Conservation (phyloP, 2,329 filamentous ascomycete genomes). For the Ceratocystis albifundus region DNA sequence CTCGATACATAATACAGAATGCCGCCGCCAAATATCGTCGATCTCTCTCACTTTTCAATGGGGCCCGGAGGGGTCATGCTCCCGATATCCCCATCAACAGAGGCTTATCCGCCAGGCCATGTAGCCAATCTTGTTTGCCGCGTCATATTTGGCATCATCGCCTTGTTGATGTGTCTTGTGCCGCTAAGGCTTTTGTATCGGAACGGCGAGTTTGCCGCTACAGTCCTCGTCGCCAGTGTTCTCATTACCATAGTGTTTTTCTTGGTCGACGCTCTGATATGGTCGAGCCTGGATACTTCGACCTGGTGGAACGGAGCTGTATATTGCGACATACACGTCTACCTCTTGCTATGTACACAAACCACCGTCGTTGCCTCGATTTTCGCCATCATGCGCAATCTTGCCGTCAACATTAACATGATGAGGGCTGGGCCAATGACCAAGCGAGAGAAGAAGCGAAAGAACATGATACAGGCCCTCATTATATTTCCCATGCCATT, state of each 20-base stretch:
- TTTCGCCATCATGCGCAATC: constrained; percentile 44
- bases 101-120: constrained; percentile 24
- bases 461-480: constrained; percentile 38
- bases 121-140: constrained; percentile 39
- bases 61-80: neutral
- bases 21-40: constrained; percentile 21
- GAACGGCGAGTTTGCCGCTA: constrained; percentile 44
- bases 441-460: constrained; percentile 33
- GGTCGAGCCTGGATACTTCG: constrained; percentile 40
- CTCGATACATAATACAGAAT: constrained; percentile 14
- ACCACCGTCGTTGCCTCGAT: constrained; percentile 42
- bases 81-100: constrained; percentile 23
- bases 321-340: constrained; percentile 43
- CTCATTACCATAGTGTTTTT: constrained; percentile 39
- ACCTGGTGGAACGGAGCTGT: constrained; percentile 43
- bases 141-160: constrained; percentile 37
- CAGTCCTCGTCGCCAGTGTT: constrained; percentile 38
- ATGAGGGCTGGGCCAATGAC: constrained; percentile 34
- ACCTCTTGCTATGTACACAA: constrained; percentile 35
- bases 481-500: constrained; percentile 45
- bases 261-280: constrained; percentile 41
- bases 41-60: constrained; percentile 17
- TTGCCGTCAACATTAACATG: constrained; percentile 41
- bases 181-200: constrained; percentile 41
- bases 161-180: constrained; percentile 39